Evolutionary conservation across 2,329 filamentous ascomycete genomes (phyloP), one percentile per base, ranked within the genome.

Genomic region (Neoarthrinium moseri): DNA sequence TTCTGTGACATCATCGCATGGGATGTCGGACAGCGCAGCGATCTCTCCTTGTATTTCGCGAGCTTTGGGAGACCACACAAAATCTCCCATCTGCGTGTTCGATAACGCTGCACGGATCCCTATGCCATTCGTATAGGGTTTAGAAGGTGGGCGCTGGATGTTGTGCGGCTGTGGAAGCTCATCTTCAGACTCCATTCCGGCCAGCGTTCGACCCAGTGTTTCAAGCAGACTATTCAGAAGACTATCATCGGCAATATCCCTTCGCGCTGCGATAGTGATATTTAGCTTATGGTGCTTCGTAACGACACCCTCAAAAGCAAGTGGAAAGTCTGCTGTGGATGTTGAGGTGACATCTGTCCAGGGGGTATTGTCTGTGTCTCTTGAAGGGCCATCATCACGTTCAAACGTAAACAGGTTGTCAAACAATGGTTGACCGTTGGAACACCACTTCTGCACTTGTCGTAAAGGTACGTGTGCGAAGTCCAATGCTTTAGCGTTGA

Each of bases 381-480:
- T 46, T 0, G 12, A 32, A 5, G 56, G 47, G 1, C 58, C 51
- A 1, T 64, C 55, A 7, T 79, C 70, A 27, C 77, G 73, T 57
- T 95, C 87, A 60, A 92, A 96, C 0, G 90, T 86, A 54, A 96
- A 95, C 1, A 96, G 70, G 0, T 77, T 85, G 48, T 95, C 86
- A 58, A 96, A 96, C 3, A 92, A 66, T 0, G 79, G 72, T 33
- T 78, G 69, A 4, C 76, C 76, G 4, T 72, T 70, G 0, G 78
- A 74, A 53, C 82, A 84, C 85, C 89, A 95, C 62, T 89, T 95
- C 57, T 87, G 83, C 26, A 96, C 85, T 36, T 88, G 80, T 18
- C 90, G 80, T 8, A 96, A 72, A 0, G 91, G 77, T 0, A 88
- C 89, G 55, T 92, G 86, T 51, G 95, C 90, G 53, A 86, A 92